Base-by-base conservation (phyloP, 1,284 basidiomycete genomes). In the Coniferiporia weirii region DNA sequence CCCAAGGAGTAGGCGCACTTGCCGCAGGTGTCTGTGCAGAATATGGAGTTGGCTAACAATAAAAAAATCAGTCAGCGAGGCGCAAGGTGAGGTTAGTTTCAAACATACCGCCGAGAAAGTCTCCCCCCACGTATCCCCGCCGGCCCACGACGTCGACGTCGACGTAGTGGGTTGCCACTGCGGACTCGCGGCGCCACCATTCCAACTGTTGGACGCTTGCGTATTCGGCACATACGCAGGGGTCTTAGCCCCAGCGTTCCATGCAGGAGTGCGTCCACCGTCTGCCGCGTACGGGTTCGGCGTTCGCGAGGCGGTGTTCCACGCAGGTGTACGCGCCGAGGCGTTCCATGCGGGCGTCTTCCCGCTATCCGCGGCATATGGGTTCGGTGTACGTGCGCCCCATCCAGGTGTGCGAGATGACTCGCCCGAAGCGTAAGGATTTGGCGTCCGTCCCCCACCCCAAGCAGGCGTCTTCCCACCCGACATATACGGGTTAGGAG, bases 281-380 rank as follows among this genome's bases (percentile, higher is more conserved):
- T 75, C 78, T 45, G 64, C 61, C 1, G 77, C 80, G 64, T 89
- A 88, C 0, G 88, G 87, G 70, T 91, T 91, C 3, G 89, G 88
- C 15, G 89, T 91, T 54, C 79, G 75, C 6, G 80, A 79, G 3
- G 78, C 75, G 6, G 78, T 73, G 61, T 76, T 80, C 83, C 83
- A 85, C 4, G 79, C 80, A 0, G 84, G 85, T 6, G 84, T 85
- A 56, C 76, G 76, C 75, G 45, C 77, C 0, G 69, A 68, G 17
- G 57, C 52, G 17, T 64, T 61, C 64, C 64, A 64, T 13, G 61
- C 60, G 17, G 64, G 64, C 6, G 64, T 64, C 36, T 51, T 72
- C 73, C 38, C 35, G 62, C 79, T 77, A 58, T 74, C 75, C 52
- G 73, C 67, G 13, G 73, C 71, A 60, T 84, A 84, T 12, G 83